These are phyloP conservation scores for Ajuga chamaepitys DNA, from an alignment of 257 asterid species.

Conservation along the genomic window DNA sequence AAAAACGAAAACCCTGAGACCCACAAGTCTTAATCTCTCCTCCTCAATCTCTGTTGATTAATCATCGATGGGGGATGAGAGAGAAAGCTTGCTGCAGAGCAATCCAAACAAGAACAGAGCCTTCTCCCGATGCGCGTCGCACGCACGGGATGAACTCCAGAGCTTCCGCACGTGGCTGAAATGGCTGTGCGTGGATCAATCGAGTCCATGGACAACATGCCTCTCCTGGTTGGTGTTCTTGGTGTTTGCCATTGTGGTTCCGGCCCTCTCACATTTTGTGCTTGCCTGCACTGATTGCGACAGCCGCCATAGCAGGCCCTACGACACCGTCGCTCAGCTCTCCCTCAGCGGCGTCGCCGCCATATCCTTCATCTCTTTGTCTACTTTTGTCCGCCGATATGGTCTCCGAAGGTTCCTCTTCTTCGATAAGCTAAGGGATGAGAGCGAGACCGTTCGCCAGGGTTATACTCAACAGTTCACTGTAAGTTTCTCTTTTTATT, in stretches of 20 bases:
- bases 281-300: conserved; percentile 71
- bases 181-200: conserved; percentile 94
- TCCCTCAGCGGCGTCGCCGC: conserved; percentile 70
- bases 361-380: conserved; percentile 67
- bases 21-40: too few species aligned
- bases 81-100: conserved; percentile 5
- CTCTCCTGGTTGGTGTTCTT: conserved; percentile 75
- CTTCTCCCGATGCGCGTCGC: conserved; percentile 46
- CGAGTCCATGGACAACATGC: conserved; percentile 41
- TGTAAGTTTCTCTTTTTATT: conserved; percentile 34
- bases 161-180: conserved; percentile 72
- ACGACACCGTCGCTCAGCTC: conserved; percentile 70
- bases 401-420: conserved; percentile 78
- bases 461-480: conserved; percentile 62
- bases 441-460: conserved; percentile 79
- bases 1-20: too few species aligned
- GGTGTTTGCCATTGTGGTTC: conserved; percentile 44
- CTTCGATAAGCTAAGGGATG: conserved; percentile 75
- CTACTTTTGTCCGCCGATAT: conserved; percentile 45
- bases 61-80: conserved; percentile 36
- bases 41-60: background rate
- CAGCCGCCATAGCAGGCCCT: conserved; percentile 62
- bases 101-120: conserved; percentile 9
- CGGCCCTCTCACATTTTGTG: conserved; percentile 67
- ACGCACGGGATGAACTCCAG: conserved; percentile 66